Percentiles rank a stretch among this genome's conserved stretches.
Evolutionary conservation across 768 basidiomycete species (phyloP).

Genomic region (Pholiota microspora): DNA sequence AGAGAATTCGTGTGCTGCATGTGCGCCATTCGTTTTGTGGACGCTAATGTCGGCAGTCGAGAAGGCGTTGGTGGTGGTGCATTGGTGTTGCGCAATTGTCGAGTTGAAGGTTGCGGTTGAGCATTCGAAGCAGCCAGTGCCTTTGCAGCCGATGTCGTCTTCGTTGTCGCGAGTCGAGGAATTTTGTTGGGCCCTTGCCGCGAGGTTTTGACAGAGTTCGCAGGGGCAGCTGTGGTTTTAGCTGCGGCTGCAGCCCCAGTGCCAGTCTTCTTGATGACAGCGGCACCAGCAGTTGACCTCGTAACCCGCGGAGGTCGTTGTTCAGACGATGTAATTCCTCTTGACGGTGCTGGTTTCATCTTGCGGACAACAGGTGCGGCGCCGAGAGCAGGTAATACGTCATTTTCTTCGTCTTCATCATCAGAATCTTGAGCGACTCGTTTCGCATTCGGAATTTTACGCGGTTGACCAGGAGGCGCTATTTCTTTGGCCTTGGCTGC

Average conservation of each 20-base stretch:
- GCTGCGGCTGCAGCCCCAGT: conserved; percentile 21
- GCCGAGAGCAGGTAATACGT: conserved; percentile 63
- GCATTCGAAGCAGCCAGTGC: conserved; percentile 37
- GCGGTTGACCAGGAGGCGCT: conserved; percentile 78
- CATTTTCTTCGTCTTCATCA: conserved; percentile 62
- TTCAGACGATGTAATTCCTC: conserved; percentile 61
- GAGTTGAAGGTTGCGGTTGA: conserved; percentile 27
- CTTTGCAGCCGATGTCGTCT: conserved; percentile 47
- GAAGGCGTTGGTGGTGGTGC: conserved; percentile 69
- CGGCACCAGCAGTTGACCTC: conserved; percentile 60
- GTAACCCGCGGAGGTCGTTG: conserved; percentile 74
- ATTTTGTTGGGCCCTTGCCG: conserved; percentile 64
- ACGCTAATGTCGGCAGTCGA: conserved; percentile 69
- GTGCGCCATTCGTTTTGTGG: conserved; percentile 53
- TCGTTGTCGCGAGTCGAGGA: conserved; percentile 57
- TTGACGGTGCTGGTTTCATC: conserved; percentile 38
- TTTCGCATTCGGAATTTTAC: conserved; percentile 84
- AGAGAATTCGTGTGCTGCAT: conserved; percentile 34
- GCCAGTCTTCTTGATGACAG: conserved; percentile 53
- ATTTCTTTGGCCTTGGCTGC: conserved; percentile 70
- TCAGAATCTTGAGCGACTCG: conserved; percentile 67
- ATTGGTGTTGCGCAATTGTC: conserved; percentile 29
- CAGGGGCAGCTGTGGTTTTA: conserved; percentile 29
- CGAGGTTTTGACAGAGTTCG: conserved; percentile 42
- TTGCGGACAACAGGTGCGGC: conserved; percentile 42